Base-by-base conservation (phyloP, 495 filamentous ascomycete genomes). In the Neurospora discreta region DNA sequence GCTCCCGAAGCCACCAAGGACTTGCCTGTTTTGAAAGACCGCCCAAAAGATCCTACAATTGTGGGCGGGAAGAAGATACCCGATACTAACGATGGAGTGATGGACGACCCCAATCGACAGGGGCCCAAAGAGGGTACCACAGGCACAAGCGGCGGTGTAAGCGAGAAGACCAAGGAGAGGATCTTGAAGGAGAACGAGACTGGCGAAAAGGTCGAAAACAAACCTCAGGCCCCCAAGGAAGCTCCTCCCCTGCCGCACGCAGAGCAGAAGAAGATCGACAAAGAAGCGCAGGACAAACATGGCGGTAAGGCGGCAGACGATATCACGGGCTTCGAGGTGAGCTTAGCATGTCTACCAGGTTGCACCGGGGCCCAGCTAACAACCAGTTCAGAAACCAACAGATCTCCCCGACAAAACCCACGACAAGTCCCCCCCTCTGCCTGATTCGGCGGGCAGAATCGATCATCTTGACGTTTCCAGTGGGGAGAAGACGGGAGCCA, bases 141-240 rank as follows among this genome's bases (percentile, higher is more conserved):
- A 13, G 94, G 94, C 11, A 95, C 92, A 0, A 92, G 92, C 75
- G 93, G 93, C 36, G 93, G 94, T 26, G 91, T 97, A 23, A 92
- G 90, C 71, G 91, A 92, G 77, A 97, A 97, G 82, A 87, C 88
- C 68, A 93, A 91, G 78, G 90, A 89, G 44, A 85, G 86, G 30
- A 89, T 89, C 70, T 84, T 84, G 65, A 82, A 87, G 70, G 87
- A 90, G 73, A 85, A 83, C 39, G 82, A 85, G 73, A 89, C 86
- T 3, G 88, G 89, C 43, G 84, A 84, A 72, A 88, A 85, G 78
- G 74, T 84, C 20, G 91, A 91, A 74, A 95, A 93, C 81, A 88
- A 86, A 71, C 93, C 94, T 23, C 89, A 91, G 71, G 87, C 89
- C 4, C 94, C 94, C 9, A 96, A 95, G 78, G 93, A 95, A 75